These are phyloP conservation scores for Melampsora occidentalis DNA, from an alignment of 1,284 basidiomycete species.

Conservation along the genomic window DNA sequence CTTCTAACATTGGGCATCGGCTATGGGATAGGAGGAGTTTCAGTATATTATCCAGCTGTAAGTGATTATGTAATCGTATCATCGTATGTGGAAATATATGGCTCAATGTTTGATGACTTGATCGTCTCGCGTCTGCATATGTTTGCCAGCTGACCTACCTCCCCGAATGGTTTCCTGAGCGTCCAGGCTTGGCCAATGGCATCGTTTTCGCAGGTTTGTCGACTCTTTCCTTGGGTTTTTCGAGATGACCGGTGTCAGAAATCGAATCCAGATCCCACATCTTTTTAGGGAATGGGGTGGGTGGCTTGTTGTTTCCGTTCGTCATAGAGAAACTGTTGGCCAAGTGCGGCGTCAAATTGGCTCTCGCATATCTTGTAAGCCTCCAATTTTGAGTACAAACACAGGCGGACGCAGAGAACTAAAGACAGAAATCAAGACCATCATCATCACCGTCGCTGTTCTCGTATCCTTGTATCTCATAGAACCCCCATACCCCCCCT, in stretches of 20 bases:
- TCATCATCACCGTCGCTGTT: slow-evolving; percentile 4
- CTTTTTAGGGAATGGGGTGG: slow-evolving; percentile 20
- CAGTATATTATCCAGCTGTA: slow-evolving; percentile 40
- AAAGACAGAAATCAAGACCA: background rate
- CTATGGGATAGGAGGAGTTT: slow-evolving; percentile 30
- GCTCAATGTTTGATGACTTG: too few species aligned
- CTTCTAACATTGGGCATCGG: slow-evolving; percentile 37
- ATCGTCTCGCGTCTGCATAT: background rate
- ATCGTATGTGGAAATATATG: too few species aligned
- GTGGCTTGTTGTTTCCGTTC: slow-evolving; percentile 33
- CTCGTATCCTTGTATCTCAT: background rate
- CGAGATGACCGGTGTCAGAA: background rate
- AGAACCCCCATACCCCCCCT: background rate
- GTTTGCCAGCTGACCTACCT: slow-evolving; percentile 32
- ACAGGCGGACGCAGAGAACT: background rate
- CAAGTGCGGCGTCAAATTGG: slow-evolving; percentile 9
- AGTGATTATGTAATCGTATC: background rate
- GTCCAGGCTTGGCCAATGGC: slow-evolving; percentile 39
- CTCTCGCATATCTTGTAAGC: slow-evolving; percentile 20
- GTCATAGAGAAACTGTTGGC: slow-evolving; percentile 21
- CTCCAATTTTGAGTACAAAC: background rate
- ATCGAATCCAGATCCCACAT: background rate
- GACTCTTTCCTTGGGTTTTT: background rate
- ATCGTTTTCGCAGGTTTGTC: slow-evolving; percentile 39
- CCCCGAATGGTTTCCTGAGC: slow-evolving; percentile 35